phyloP scores from a whole-genome alignment of 1,284 basidiomycete genomes.

The Hymenochaete sp. region DNA sequence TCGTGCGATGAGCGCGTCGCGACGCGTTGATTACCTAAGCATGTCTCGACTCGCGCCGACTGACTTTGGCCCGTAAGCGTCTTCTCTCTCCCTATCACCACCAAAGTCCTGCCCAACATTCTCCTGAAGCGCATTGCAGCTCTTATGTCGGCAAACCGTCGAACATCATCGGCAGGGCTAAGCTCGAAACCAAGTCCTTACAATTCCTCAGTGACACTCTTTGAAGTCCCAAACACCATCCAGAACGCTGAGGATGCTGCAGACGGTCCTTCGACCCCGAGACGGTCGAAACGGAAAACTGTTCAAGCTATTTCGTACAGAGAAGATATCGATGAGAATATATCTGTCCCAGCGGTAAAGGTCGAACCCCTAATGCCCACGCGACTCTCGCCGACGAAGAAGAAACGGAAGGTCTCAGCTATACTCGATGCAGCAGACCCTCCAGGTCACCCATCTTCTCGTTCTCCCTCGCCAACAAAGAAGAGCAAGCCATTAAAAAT shows the following conservation, averaged over 20 bases:
- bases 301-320: neutral
- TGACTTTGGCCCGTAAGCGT: too few relatives aligned
- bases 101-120: too few relatives aligned
- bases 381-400: neutral
- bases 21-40: too few relatives aligned
- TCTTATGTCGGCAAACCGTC: slow-evolving; percentile 11
- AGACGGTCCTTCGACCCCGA: slow-evolving; percentile 8
- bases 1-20: too few relatives aligned
- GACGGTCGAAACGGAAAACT: slow-evolving; percentile 1
- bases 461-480: slow-evolving; percentile 22
- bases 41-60: too few relatives aligned
- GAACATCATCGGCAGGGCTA: slow-evolving; percentile 7
- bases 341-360: neutral
- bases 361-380: neutral
- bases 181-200: slow-evolving; percentile 11
- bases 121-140: too few relatives aligned
- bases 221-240: slow-evolving; percentile 3
- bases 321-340: slow-evolving; percentile 5
- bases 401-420: neutral
- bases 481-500: slow-evolving; percentile 45
- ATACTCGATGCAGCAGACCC: neutral
- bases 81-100: too few relatives aligned
- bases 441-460: neutral
- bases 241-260: neutral
- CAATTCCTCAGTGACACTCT: slow-evolving; percentile 14